Percentiles rank a stretch among this genome's conserved stretches.
Evolutionary conservation across 2,329 filamentous ascomycete species (phyloP).

Genomic region (Ceratocystis huliohia): DNA sequence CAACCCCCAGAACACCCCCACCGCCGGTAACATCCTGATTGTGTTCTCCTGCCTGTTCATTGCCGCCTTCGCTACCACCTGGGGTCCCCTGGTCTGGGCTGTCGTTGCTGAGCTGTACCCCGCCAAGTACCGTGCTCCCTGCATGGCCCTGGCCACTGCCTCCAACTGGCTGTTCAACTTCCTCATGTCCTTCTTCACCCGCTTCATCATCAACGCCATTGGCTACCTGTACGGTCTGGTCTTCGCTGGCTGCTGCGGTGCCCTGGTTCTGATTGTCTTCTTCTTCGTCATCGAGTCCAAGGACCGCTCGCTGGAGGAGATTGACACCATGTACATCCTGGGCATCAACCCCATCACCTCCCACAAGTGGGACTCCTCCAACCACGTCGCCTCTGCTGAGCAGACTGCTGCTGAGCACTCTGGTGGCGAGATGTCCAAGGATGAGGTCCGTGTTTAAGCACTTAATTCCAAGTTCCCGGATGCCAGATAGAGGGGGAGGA

Average conservation of each 20-base stretch:
- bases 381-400: constrained; percentile 18
- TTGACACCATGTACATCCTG: constrained; percentile 60
- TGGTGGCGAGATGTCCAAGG: constrained; percentile 18
- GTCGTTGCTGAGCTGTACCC: constrained; percentile 54
- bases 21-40: constrained; percentile 48
- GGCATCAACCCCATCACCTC: constrained; percentile 39
- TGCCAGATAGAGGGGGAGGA: neutral
- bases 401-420: constrained; percentile 20
- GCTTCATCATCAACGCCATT: constrained; percentile 59
- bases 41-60: constrained; percentile 59
- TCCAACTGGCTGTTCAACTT: constrained; percentile 58
- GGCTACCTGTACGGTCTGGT: constrained; percentile 59
- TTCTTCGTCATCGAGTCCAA: constrained; percentile 65
- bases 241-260: constrained; percentile 55
- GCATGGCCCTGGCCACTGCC: constrained; percentile 44
- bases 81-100: constrained; percentile 58
- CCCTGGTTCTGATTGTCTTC: constrained; percentile 53
- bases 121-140: constrained; percentile 40
- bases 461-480: neutral
- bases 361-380: constrained; percentile 27
- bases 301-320: constrained; percentile 59
- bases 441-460: constrained; percentile 18
- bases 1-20: constrained; percentile 34
- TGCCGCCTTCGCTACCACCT: constrained; percentile 53
- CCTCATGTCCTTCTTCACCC: constrained; percentile 44